Evolutionary conservation across 148 eudicot species (phyloP).

Genomic region (Fagopyrum tataricum): DNA sequence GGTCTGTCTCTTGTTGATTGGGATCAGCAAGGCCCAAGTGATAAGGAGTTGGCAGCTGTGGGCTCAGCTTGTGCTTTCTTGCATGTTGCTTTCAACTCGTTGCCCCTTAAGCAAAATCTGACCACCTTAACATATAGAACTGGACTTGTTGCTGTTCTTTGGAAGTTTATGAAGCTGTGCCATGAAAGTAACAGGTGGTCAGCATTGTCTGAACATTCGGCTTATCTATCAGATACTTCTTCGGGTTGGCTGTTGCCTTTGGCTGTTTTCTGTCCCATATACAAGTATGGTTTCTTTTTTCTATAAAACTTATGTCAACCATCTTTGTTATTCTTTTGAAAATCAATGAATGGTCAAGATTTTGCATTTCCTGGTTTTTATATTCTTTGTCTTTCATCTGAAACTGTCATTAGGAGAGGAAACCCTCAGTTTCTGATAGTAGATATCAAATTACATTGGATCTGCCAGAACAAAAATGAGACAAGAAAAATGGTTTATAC

Average conservation of each 20-base stretch:
- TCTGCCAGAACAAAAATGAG: background rate
- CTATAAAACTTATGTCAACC: background rate
- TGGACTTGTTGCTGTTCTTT: slow-evolving; percentile 70
- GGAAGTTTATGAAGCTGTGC: slow-evolving; percentile 90
- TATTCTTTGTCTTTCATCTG: background rate
- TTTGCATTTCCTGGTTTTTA: background rate
- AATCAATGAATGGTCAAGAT: background rate
- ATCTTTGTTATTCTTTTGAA: background rate
- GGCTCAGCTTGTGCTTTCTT: slow-evolving; percentile 82
- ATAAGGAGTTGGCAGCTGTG: slow-evolving; percentile 60
- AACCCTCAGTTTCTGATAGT: background rate
- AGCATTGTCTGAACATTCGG: slow-evolving; percentile 49
- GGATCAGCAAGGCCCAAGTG: slow-evolving; percentile 33
- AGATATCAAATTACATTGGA: background rate
- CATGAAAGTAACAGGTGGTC: slow-evolving; percentile 81
- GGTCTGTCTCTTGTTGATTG: slow-evolving; percentile 40
- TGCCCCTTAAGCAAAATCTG: slow-evolving; percentile 77
- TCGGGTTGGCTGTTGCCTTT: slow-evolving; percentile 95
- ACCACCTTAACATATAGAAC: slow-evolving; percentile 91
- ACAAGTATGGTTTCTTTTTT: slow-evolving; percentile 50
- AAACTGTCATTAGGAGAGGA: background rate
- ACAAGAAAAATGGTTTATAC: background rate
- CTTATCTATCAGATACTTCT: slow-evolving; percentile 62
- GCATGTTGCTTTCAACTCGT: slow-evolving; percentile 76
- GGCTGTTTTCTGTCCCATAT: slow-evolving; percentile 93